A percentile compares a stretch with the other conserved stretches of the same genome.
phyloP scores from a whole-genome alignment of 306 rosid species.

The Fagus sylvatica region DNA sequence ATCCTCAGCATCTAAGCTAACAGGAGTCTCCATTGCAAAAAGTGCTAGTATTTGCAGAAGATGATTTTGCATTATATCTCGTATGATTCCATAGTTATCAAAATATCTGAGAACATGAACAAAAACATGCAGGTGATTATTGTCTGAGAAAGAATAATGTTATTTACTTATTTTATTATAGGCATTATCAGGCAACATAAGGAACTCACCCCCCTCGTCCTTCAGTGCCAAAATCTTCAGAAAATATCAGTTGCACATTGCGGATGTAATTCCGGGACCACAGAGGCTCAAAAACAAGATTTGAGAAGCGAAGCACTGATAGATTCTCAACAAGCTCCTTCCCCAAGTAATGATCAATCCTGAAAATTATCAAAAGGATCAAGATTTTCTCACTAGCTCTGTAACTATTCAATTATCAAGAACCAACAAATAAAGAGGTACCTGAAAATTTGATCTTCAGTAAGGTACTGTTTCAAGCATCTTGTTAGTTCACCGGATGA shows the following conservation, averaged over 20 bases:
- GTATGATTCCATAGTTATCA: slow-evolving; percentile 85
- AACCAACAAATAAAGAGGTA: slow-evolving; percentile 20
- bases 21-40: slow-evolving; percentile 99
- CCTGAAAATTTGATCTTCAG: slow-evolving; percentile 97
- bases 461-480: slow-evolving; percentile 73
- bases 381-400: slow-evolving; percentile 26
- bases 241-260: slow-evolving; percentile 90
- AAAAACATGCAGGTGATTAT: slow-evolving; percentile 20
- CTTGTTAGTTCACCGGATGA: slow-evolving; percentile 82
- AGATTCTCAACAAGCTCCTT: slow-evolving; percentile 98
- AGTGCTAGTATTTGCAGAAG: slow-evolving; percentile 91
- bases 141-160: slow-evolving; percentile 3
- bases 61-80: slow-evolving; percentile 99
- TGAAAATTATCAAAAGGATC: slow-evolving; percentile 32
- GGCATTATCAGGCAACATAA: slow-evolving; percentile 15
- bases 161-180: neutral
- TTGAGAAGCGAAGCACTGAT: slow-evolving; percentile 96
- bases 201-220: slow-evolving; percentile 90
- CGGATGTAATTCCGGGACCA: slow-evolving; percentile 92
- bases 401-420: neutral
- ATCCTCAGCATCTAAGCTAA: slow-evolving; percentile 96
- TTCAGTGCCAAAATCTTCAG: slow-evolving; percentile 97
- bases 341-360: slow-evolving; percentile 99
- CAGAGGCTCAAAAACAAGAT: slow-evolving; percentile 91
- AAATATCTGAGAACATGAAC: slow-evolving; percentile 58